phyloP scores from a whole-genome alignment of 73 alveolate species.

The Paramecium caudatum region DNA sequence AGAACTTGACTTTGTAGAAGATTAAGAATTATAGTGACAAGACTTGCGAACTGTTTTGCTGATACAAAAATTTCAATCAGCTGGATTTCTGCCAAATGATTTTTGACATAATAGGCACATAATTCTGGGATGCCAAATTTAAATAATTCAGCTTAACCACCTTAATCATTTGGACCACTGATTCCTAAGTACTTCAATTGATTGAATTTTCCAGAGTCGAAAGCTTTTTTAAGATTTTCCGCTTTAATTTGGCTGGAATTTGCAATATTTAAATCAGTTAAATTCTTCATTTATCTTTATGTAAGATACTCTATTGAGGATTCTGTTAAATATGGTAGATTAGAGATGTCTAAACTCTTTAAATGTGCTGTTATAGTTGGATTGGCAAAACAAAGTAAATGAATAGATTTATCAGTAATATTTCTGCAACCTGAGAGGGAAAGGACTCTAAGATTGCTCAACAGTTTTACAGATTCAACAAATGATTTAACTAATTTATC shows the following conservation, averaged over 20 bases:
- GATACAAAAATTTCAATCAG: conserved; percentile 23
- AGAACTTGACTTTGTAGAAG: neutral
- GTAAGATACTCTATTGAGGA: neutral
- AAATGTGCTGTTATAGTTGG: neutral
- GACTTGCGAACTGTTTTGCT: neutral
- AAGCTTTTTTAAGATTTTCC: conserved; percentile 18
- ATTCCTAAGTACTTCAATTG: conserved; percentile 32
- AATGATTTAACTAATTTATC: conserved; percentile 37
- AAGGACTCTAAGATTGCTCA: conserved; percentile 1
- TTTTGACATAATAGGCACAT: conserved; percentile 32
- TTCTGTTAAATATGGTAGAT: conserved; percentile 36
- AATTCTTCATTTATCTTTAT: neutral
- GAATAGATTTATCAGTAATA: conserved; percentile 54
- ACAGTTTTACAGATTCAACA: conserved; percentile 20
- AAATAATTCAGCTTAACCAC: conserved; percentile 44
- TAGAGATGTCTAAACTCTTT: conserved; percentile 30
- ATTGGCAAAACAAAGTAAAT: conserved; percentile 6
- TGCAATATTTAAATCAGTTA: conserved; percentile 47
- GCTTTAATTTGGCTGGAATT: neutral
- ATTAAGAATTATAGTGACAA: neutral
- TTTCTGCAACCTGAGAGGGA: conserved; percentile 9
- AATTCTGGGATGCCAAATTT: conserved; percentile 54
- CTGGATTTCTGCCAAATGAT: conserved; percentile 33
- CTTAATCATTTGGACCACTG: conserved; percentile 36
- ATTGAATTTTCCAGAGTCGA: conserved; percentile 54